Evolutionary conservation across 192 early-diverging fungal species (phyloP), one percentile per base, ranked within the genome.

Genomic region (Physocladia obscura): DNA sequence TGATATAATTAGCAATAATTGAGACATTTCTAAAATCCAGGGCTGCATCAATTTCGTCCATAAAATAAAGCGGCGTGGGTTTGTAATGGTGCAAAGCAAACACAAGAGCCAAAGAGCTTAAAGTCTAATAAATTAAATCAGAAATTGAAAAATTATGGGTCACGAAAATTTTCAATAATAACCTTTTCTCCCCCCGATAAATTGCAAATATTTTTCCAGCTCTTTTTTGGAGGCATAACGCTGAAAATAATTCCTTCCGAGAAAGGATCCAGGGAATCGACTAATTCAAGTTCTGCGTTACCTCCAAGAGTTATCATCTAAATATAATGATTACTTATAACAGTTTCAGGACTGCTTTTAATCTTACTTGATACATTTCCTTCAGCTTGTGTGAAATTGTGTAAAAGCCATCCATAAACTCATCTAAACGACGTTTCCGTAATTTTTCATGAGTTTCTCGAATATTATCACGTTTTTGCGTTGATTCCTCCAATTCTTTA

Each of bases 1-100:
- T 96, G 80, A 99, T 94, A 74, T 98, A 98, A 76, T 98, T 97
- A 15, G 96, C 97, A 2, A 99, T 91, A 77, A 99, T 99, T 15
- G 94, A 97, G 24, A 98, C 96, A 74, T 99, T 99, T 61, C 96
- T 84, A 81, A 98, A 99, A 80, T 99, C 97, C 26, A 98, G 81
- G 0, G 97, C 97, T 0, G 96, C 96, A 79, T 99, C 97, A 73
- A 99, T 99, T 80, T 99, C 97, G 79, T 99, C 97, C 95, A 99
- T 98, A 40, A 99, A 94, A 76, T 99, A 99, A 4, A 98, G 77
- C n/a, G 96, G 97, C 22, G 97, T 99, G 11, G 97, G 97, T 75
- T 97, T 97, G 87, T 92, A 99, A 75, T 97, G 96, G 76, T 99
- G 97, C 60, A 99, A 82, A 0, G 97, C 96, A 85, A 99, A 99